Conservation (phyloP, 2,329 filamentous ascomycete genomes). For the Chaetomium strumarium region DNA sequence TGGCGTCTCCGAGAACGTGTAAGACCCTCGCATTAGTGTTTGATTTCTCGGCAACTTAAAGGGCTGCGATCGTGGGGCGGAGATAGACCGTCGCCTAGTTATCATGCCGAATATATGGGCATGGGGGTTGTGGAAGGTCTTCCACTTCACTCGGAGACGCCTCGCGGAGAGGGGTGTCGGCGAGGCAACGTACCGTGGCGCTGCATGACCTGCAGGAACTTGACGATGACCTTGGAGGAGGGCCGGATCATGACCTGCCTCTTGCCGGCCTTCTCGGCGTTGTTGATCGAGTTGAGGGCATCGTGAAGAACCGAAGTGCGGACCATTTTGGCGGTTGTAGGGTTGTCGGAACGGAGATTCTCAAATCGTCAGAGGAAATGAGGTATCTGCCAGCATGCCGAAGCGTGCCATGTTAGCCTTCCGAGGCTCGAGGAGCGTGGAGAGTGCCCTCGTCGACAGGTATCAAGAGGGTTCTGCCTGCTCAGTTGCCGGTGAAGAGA, state of each 20-base stretch:
- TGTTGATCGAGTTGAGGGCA: slow-evolving; percentile 99
- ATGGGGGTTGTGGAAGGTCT: slow-evolving; percentile 16
- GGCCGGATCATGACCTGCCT: slow-evolving; percentile 98
- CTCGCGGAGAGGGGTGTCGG: neutral
- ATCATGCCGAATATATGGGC: slow-evolving; percentile 74
- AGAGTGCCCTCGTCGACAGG: slow-evolving; percentile 58
- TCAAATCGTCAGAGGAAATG: slow-evolving; percentile 62
- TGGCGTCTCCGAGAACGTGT: slow-evolving; percentile 80
- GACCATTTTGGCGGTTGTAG: slow-evolving; percentile 81
- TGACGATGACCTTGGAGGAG: slow-evolving; percentile 98
- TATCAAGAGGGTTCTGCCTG: slow-evolving; percentile 62
- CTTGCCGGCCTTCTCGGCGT: slow-evolving; percentile 99
- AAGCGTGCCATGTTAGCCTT: slow-evolving; percentile 58
- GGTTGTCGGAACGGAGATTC: slow-evolving; percentile 57
- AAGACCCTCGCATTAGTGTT: slow-evolving; percentile 75
- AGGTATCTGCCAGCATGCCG: slow-evolving; percentile 53
- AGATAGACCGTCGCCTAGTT: slow-evolving; percentile 95
- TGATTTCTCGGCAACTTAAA: slow-evolving; percentile 99
- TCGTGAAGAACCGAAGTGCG: slow-evolving; percentile 99
- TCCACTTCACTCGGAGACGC: slow-evolving; percentile 5
- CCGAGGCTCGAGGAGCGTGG: slow-evolving; percentile 54
- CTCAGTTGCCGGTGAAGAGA: slow-evolving; percentile 58
- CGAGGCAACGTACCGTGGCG: slow-evolving; percentile 77
- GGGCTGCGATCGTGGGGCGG: slow-evolving; percentile 77
- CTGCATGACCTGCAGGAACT: slow-evolving; percentile 99